phyloP scores from a whole-genome alignment of 805 yeast species.

The Candida pseudoglaebosa region DNA sequence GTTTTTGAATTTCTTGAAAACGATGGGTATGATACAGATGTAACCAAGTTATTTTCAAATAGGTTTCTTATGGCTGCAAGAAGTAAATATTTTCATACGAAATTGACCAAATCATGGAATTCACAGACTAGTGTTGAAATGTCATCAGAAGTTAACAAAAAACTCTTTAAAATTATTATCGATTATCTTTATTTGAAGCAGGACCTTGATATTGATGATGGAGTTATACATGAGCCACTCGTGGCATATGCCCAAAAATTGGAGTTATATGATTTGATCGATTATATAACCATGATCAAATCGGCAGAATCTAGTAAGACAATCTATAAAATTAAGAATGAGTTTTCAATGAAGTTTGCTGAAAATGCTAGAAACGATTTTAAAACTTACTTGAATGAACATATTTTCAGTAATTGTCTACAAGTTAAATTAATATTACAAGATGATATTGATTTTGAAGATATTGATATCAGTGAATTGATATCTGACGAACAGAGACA shows the following conservation, averaged over 20 bases:
- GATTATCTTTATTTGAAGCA: constrained; percentile 32
- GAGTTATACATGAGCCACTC: constrained; percentile 15
- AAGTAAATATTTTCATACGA: constrained; percentile 20
- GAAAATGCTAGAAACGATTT: constrained; percentile 34
- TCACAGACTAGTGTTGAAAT: constrained; percentile 13
- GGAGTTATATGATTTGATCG: constrained; percentile 32
- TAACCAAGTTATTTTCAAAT: constrained; percentile 16
- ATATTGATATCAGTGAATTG: constrained; percentile 17
- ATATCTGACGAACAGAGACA: constrained; percentile 19
- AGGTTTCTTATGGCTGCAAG: constrained; percentile 35
- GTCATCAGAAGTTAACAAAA: constrained; percentile 14
- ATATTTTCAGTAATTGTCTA: constrained; percentile 19
- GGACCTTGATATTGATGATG: constrained; percentile 23
- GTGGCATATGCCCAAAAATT: constrained; percentile 28
- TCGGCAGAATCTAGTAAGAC: constrained; percentile 18
- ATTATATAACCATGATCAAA: constrained; percentile 26
- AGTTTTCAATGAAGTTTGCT: constrained; percentile 26
- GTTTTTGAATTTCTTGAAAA: constrained; percentile 19
- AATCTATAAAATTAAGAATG: constrained; percentile 27
- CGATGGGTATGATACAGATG: constrained; percentile 9
- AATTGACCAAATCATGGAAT: constrained; percentile 20
- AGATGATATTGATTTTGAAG: constrained; percentile 29
- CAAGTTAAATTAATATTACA: constrained; percentile 11
- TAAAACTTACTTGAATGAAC: constrained; percentile 20
- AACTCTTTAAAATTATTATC: constrained; percentile 19